These are phyloP conservation scores for Apiospora koreana DNA, from an alignment of 2,329 filamentous ascomycete genomes.

Conservation along the genomic window DNA sequence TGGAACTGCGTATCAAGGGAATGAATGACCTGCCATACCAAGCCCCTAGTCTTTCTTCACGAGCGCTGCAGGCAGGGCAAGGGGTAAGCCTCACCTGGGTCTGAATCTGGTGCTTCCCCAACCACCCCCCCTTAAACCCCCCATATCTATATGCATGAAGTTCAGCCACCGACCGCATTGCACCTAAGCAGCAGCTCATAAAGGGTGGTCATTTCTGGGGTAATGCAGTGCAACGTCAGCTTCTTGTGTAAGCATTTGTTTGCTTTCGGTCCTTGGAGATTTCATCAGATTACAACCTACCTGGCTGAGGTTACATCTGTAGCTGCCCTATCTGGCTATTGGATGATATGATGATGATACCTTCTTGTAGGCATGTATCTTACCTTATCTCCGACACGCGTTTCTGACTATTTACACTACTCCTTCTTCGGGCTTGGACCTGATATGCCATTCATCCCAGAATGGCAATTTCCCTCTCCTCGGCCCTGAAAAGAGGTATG, in stretches of 20 bases:
- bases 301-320: neutral
- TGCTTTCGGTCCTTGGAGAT: neutral
- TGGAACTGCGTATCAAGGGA: too few relatives aligned
- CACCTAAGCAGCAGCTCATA: neutral
- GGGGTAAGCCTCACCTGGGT: neutral
- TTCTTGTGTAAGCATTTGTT: neutral
- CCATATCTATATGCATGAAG: neutral
- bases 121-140: neutral
- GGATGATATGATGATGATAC: neutral
- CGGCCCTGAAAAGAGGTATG: neutral
- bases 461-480: neutral
- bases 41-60: neutral
- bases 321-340: neutral
- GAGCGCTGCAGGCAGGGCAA: neutral
- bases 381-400: neutral
- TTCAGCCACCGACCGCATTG: neutral
- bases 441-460: neutral
- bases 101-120: neutral
- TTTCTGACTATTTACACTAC: neutral
- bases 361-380: neutral
- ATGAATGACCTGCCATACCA: neutral
- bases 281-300: neutral
- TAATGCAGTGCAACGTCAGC: slow-evolving; percentile 3
- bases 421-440: neutral
- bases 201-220: neutral